Evolutionary conservation across 148 eudicot species (phyloP).

Genomic region (Chenopodium berlandieri): DNA sequence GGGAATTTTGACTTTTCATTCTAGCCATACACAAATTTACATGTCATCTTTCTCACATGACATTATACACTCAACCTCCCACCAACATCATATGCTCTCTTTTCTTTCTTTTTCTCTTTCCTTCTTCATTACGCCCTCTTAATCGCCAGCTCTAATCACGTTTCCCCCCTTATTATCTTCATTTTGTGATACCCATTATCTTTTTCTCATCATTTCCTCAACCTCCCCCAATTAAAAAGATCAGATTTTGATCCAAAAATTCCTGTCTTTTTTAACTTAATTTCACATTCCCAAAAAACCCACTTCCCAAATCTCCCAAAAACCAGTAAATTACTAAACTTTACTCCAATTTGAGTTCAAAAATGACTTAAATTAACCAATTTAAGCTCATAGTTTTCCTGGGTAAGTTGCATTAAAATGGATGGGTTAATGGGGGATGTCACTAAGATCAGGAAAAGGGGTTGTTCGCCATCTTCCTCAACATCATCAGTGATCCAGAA

Average conservation of each 20-base stretch:
- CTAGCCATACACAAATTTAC: slow-evolving; percentile 20
- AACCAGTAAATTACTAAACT: neutral
- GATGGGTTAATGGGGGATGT: slow-evolving; percentile 35
- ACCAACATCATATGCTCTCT: slow-evolving; percentile 10
- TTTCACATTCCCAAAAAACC: slow-evolving; percentile 22
- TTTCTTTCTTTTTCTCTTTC: neutral
- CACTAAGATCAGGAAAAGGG: slow-evolving; percentile 77
- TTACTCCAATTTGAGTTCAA: neutral
- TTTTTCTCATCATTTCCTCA: slow-evolving; percentile 23
- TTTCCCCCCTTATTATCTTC: neutral
- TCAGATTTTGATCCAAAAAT: slow-evolving; percentile 13
- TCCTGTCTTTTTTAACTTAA: neutral
- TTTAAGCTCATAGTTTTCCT: neutral
- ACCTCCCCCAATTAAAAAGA: slow-evolving; percentile 3
- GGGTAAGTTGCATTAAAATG: neutral
- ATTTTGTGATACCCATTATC: neutral
- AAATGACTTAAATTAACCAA: neutral
- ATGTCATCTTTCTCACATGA: slow-evolving; percentile 44
- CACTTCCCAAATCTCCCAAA: slow-evolving; percentile 4
- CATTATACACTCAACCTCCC: slow-evolving; percentile 23
- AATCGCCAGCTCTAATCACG: slow-evolving; percentile 27
- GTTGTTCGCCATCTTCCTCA: slow-evolving; percentile 85
- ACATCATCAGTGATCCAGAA: slow-evolving; percentile 65
- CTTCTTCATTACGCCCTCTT: slow-evolving; percentile 8
- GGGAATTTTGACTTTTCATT: slow-evolving; percentile 17